Conservation (phyloP, 1,284 basidiomycete genomes). For the Pseudozyma sp. region DNA sequence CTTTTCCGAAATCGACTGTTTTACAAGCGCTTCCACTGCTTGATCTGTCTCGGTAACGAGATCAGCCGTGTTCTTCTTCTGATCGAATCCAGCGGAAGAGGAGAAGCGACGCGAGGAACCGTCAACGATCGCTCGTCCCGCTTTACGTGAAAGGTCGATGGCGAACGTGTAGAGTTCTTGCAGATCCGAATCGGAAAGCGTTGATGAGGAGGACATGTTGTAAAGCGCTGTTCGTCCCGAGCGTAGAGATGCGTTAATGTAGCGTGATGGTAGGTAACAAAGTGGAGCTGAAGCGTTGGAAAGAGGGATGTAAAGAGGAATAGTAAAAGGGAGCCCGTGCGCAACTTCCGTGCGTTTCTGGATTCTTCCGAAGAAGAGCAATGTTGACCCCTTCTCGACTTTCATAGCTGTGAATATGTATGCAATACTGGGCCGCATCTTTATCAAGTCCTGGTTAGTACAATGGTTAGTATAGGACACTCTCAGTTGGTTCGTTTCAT, state of each 20-base stretch:
- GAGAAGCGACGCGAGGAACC: slow-evolving; percentile 70
- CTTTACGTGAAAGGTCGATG: slow-evolving; percentile 75
- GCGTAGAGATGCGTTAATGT: not conserved
- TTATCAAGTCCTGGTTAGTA: slow-evolving; percentile 30
- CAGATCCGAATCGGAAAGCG: slow-evolving; percentile 21
- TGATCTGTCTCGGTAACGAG: slow-evolving; percentile 98
- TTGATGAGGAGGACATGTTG: slow-evolving; percentile 8
- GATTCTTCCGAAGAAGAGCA: too few species aligned
- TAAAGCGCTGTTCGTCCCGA: not conserved
- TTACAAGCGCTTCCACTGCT: slow-evolving; percentile 87
- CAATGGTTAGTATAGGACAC: slow-evolving; percentile 49
- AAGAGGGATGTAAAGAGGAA: too few species aligned
- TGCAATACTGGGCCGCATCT: not conserved
- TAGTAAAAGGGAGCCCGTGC: too few species aligned
- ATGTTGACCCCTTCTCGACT: too few species aligned
- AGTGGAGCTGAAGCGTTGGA: too few species aligned
- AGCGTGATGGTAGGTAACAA: too few species aligned
- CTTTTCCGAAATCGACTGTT: slow-evolving; percentile 75
- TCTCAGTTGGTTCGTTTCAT: slow-evolving; percentile 6
- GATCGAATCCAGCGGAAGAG: slow-evolving; percentile 41
- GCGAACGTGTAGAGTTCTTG: slow-evolving; percentile 76
- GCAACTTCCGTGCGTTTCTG: too few species aligned
- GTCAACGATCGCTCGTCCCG: slow-evolving; percentile 71
- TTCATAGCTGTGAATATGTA: too few species aligned
- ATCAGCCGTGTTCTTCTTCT: slow-evolving; percentile 68